phyloP scores from a whole-genome alignment of 75 land plant species.

The Azolla pinnata region DNA sequence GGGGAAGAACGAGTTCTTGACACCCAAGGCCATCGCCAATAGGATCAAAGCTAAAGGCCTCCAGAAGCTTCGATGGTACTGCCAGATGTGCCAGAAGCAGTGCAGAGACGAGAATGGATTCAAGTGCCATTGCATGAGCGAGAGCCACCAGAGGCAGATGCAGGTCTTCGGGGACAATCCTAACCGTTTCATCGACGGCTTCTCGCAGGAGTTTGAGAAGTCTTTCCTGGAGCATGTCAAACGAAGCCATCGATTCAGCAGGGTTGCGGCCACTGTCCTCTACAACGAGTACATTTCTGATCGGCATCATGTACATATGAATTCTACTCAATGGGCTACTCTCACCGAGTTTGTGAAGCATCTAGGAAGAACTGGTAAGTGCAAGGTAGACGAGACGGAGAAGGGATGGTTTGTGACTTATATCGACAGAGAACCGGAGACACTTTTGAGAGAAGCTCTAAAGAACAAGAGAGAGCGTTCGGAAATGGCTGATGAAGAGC shows the following conservation, averaged over 20 bases:
- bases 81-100: conserved; percentile 99
- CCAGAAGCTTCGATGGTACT: conserved; percentile 99
- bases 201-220: conserved; percentile 81
- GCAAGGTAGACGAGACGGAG: conserved; percentile 94
- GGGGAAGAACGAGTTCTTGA: conserved; percentile 98
- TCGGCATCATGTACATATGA: conserved; percentile 93
- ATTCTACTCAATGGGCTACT: conserved; percentile 90
- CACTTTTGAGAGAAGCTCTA: conserved; percentile 61
- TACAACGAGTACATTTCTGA: conserved; percentile 91
- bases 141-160: conserved; percentile 99
- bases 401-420: conserved; percentile 97
- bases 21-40: conserved; percentile 97
- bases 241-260: conserved; percentile 73
- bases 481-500: conserved; percentile 74
- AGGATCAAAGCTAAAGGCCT: conserved; percentile 93
- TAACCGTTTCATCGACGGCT: conserved; percentile 66
- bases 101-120: conserved; percentile 99
- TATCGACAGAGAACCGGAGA: conserved; percentile 87
- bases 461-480: conserved; percentile 60
- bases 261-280: conserved; percentile 90
- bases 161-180: conserved; percentile 90
- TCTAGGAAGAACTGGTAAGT: conserved; percentile 70
- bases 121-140: conserved; percentile 98
- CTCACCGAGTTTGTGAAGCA: conserved; percentile 91
- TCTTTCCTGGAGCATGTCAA: conserved; percentile 73